A percentile compares a stretch with the other conserved stretches of the same genome.
phyloP scores from a whole-genome alignment of 2,329 filamentous ascomycete species.

The Diaporthe sp. region DNA sequence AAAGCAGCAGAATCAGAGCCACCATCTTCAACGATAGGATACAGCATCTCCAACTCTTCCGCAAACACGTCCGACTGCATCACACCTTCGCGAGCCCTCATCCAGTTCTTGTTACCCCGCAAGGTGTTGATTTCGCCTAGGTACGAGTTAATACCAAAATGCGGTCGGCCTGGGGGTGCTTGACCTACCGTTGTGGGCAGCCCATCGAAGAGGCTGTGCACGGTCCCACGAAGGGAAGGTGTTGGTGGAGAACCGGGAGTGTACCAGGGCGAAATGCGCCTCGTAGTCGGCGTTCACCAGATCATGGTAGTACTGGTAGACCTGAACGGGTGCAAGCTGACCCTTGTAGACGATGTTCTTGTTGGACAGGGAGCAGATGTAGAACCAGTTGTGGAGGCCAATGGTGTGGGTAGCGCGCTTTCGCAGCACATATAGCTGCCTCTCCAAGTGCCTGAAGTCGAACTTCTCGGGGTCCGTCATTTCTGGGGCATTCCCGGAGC shows the following conservation, averaged over 20 bases:
- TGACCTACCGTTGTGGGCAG: constrained; percentile 87
- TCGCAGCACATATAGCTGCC: constrained; percentile 92
- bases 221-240: constrained; percentile 99
- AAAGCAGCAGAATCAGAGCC: constrained; percentile 97
- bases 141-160: constrained; percentile 40
- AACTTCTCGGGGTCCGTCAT: constrained; percentile 83
- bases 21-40: constrained; percentile 95
- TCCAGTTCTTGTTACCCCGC: constrained; percentile 99
- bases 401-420: constrained; percentile 97
- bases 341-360: constrained; percentile 99
- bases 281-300: constrained; percentile 97
- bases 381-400: constrained; percentile 98
- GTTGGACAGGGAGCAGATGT: constrained; percentile 95
- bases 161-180: constrained; percentile 32
- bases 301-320: constrained; percentile 98
- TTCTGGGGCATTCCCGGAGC: constrained; percentile 82
- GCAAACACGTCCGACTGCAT: constrained; percentile 94
- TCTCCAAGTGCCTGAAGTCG: constrained; percentile 88
- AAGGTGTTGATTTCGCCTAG: constrained; percentile 93
- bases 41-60: constrained; percentile 89
- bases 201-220: constrained; percentile 95
- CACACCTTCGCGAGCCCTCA: constrained; percentile 95
- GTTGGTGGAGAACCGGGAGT: constrained; percentile 98
- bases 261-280: constrained; percentile 95
- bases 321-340: constrained; percentile 92